Percentiles rank a stretch among this genome's conserved stretches.
Conservation (phyloP, 768 basidiomycete species). For the Trametes coccinea region DNA sequence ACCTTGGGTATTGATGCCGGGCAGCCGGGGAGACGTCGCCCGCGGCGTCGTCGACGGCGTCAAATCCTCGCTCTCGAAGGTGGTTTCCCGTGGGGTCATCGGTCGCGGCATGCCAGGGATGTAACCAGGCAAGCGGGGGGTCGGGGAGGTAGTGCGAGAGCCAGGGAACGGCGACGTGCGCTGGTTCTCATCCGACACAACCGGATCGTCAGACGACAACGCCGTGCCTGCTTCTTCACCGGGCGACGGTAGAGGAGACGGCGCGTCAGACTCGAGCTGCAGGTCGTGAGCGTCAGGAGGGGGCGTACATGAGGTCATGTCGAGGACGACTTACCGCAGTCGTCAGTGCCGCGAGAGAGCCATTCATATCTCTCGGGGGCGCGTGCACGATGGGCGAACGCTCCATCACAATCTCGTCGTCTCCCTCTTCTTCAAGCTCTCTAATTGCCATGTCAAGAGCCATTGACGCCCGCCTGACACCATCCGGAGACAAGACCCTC, state of each 20-base stretch:
- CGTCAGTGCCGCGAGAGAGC: slow-evolving; percentile 6
- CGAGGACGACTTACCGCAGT: slow-evolving; percentile 22
- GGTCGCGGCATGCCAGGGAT: slow-evolving; percentile 89
- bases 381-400: slow-evolving; percentile 45
- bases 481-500: slow-evolving; percentile 51
- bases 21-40: slow-evolving; percentile 63
- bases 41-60: slow-evolving; percentile 75
- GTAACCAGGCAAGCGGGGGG: slow-evolving; percentile 72
- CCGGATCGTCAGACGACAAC: slow-evolving; percentile 63
- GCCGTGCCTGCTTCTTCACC: slow-evolving; percentile 65
- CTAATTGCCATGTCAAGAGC: slow-evolving; percentile 76
- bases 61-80: slow-evolving; percentile 68
- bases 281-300: background rate
- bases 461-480: slow-evolving; percentile 64
- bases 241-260: slow-evolving; percentile 23
- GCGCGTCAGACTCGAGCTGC: slow-evolving; percentile 23
- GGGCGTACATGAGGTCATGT: slow-evolving; percentile 14
- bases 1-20: slow-evolving; percentile 32
- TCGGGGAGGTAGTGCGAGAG: slow-evolving; percentile 51
- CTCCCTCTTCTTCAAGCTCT: slow-evolving; percentile 68
- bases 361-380: slow-evolving; percentile 18
- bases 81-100: slow-evolving; percentile 80
- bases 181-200: slow-evolving; percentile 48
- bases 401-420: slow-evolving; percentile 70
- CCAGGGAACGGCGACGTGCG: slow-evolving; percentile 57